Base-by-base conservation (phyloP, 2,329 filamentous ascomycete genomes). In the Arachnomyces sp. region DNA sequence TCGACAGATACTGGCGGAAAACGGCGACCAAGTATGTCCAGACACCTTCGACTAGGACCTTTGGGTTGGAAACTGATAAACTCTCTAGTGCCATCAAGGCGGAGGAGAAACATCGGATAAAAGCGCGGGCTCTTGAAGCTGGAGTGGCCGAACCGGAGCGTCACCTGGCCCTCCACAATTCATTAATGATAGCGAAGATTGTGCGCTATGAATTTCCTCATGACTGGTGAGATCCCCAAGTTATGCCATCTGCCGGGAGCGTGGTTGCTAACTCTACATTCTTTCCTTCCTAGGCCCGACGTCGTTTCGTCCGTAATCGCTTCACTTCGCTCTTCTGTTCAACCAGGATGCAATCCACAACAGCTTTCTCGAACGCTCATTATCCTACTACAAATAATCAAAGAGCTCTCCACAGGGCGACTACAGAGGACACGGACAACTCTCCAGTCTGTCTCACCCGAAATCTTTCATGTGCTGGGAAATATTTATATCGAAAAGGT, bases 1-100 rank as follows among this genome's bases (percentile, higher is more conserved):
- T 96, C 62, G 90, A 96, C 60, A 88, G 84, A 59, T 87, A 88
- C 63, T 98, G 92, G 92, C 77, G 92, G 57, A 86, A 74, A 58
- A 85, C 84, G 28, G 79, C 86, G 36, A 76, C 84, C 42, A 79
- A 82, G 58, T 75, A 77, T 18, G 61, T 36, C 15, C 3, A 30
- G 7, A 11, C 8, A 28, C 11, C 47, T 16, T 33, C 17, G n/a
- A 7, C 21, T 17, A 36, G 29, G 7, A 15, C 33, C 38, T 31
- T 33, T 25, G 9, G 28, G 13, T 33, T 16, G 14, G 31, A 28
- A 30, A 28, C 8, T 28, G 29, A 38, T 9, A 4, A 8, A 38
- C 7, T 13, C 49, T n/a, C n/a, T n/a, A 78, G 74, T 63, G 73
- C 77, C 4, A 74, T 83, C 4, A 65, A 61, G 35, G 77, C 77